Evolutionary conservation across 305 asterid genomes (phyloP).

Genomic region (Stenogyne calaminthoides): DNA sequence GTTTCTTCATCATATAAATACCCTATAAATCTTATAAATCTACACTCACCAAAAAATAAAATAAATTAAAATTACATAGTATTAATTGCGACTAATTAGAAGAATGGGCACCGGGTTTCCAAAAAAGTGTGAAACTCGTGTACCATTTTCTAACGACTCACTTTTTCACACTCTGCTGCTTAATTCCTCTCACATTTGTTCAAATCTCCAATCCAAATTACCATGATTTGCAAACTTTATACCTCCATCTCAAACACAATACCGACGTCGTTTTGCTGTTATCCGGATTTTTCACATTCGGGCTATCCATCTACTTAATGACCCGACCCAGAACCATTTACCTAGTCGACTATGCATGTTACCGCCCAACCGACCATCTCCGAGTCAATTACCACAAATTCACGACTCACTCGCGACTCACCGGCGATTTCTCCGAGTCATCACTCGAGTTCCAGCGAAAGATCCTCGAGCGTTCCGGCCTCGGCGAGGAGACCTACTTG

Average conservation of each 20-base stretch:
- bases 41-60: neutral
- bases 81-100: neutral
- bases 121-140: slow-evolving; percentile 27
- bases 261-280: slow-evolving; percentile 19
- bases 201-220: slow-evolving; percentile 20
- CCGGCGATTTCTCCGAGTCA: slow-evolving; percentile 50
- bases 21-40: neutral
- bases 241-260: slow-evolving; percentile 23
- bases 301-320: slow-evolving; percentile 37
- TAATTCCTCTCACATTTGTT: slow-evolving; percentile 35
- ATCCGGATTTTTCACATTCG: slow-evolving; percentile 24
- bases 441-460: slow-evolving; percentile 60
- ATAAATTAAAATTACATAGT: too few relatives aligned
- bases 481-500: slow-evolving; percentile 41
- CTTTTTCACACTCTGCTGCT: slow-evolving; percentile 35
- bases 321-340: slow-evolving; percentile 60
- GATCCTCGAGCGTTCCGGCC: slow-evolving; percentile 57
- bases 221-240: slow-evolving; percentile 29
- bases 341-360: slow-evolving; percentile 57
- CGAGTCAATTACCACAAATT: slow-evolving; percentile 38
- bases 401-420: slow-evolving; percentile 52
- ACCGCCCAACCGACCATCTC: slow-evolving; percentile 49
- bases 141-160: slow-evolving; percentile 42
- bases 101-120: neutral
- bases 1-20: slow-evolving; percentile 15